phyloP scores from a whole-genome alignment of 2,329 filamentous ascomycete genomes.

The Anthostomella pinea region DNA sequence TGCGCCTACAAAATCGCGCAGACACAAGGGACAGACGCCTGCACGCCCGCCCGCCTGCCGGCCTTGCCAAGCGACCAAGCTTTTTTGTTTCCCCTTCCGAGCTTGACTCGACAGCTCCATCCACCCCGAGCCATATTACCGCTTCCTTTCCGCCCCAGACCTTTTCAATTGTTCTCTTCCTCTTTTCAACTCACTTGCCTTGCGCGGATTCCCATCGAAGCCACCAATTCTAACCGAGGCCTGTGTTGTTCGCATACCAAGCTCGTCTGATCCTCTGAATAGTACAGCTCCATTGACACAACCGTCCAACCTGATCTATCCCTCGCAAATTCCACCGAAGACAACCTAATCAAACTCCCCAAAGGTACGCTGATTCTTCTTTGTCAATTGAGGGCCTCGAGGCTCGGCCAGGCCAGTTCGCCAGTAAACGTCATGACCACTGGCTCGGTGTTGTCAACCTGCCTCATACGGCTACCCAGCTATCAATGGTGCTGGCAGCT shows the following conservation, averaged over 20 bases:
- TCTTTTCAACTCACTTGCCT: conserved; percentile 34
- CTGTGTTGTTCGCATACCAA: conserved; percentile 34
- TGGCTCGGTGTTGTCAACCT: too few species aligned
- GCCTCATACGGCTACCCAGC: neutral
- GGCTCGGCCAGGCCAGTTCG: conserved; percentile 5
- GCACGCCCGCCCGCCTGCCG: conserved; percentile 25
- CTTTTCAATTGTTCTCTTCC: conserved; percentile 22
- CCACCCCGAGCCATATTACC: conserved; percentile 24
- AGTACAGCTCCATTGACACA: conserved; percentile 17
- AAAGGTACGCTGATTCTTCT: conserved; percentile 17
- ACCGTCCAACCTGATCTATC: conserved; percentile 7
- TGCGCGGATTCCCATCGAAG: conserved; percentile 24
- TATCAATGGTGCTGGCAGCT: neutral
- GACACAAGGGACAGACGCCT: conserved; percentile 17
- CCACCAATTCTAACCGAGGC: conserved; percentile 29
- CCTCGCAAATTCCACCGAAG: conserved; percentile 10
- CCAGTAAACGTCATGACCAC: conserved; percentile 1
- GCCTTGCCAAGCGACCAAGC: conserved; percentile 28
- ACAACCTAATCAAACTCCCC: conserved; percentile 12
- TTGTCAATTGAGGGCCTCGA: conserved; percentile 13
- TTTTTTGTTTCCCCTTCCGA: conserved; percentile 22
- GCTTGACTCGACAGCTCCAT: conserved; percentile 21
- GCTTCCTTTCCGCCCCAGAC: conserved; percentile 25
- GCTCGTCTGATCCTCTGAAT: conserved; percentile 18
- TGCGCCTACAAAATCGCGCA: conserved; percentile 33